Conservation (phyloP, 2,329 filamentous ascomycete genomes). For the Fusarium falciforme region DNA sequence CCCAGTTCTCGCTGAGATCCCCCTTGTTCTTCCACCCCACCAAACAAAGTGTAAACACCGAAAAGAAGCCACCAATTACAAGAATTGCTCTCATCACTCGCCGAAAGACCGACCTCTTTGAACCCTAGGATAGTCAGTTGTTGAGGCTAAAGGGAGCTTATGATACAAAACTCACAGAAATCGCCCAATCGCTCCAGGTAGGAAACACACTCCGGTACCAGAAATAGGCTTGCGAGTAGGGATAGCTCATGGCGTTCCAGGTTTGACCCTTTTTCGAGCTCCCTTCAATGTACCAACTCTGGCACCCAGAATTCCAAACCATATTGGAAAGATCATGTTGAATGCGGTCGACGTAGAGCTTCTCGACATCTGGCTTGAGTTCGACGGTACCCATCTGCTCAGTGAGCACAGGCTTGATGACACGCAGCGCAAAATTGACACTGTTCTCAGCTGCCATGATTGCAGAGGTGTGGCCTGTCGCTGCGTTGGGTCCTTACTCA, state of each 20-base stretch:
- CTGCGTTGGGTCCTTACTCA: conserved; percentile 66
- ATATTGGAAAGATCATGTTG: conserved; percentile 49
- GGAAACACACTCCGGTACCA: conserved; percentile 22
- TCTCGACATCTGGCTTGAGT: conserved; percentile 50
- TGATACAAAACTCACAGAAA: not conserved
- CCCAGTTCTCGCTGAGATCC: not conserved
- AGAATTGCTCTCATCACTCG: not conserved
- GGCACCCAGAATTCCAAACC: conserved; percentile 51
- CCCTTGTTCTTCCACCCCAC: not conserved
- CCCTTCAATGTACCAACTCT: conserved; percentile 46
- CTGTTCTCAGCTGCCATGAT: conserved; percentile 71
- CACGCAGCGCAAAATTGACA: conserved; percentile 68
- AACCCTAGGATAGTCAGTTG: not conserved
- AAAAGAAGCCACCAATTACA: not conserved
- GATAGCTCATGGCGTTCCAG: conserved; percentile 23
- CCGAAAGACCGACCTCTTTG: not conserved
- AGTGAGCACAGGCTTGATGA: conserved; percentile 62
- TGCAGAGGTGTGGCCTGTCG: conserved; percentile 70
- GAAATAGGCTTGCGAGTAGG: conserved; percentile 19
- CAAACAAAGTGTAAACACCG: not conserved
- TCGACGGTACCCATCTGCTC: conserved; percentile 15
- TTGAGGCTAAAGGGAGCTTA: not conserved
- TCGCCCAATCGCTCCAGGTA: conserved; percentile 13
- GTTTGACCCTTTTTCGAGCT: not conserved
- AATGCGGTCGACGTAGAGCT: conserved; percentile 45